Base-by-base conservation (phyloP, 2,329 filamentous ascomycete genomes). In the Verticillium longisporum region DNA sequence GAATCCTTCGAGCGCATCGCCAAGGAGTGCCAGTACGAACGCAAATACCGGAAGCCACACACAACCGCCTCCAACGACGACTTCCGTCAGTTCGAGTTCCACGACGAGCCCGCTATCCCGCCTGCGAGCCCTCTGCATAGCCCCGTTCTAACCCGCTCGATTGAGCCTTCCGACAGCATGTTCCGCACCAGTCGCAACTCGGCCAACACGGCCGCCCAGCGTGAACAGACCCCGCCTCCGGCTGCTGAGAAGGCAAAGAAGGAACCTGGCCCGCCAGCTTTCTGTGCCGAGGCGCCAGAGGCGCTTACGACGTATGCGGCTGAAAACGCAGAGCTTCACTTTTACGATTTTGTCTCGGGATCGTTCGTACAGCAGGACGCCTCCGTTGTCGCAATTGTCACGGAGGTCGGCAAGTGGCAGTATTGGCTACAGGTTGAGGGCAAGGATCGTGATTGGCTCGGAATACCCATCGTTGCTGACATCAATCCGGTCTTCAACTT, bases 401-500 rank as follows among this genome's bases (percentile, higher is more conserved):
- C 88, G 0, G 94, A 98, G 71, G 83, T 92, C 59, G 94, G 93
- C 7, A 85, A 88, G 61, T 99, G 95, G 95, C 85, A 95, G 66
- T 99, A 98, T 76, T 98, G 92, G 92, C 80, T 99, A 36, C 91
- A 97, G 70, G 88, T 98, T 60, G 84, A 85, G 53, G 88, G 89
- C 64, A 81, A 85, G 45, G 86, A 91, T 37, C 88, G 87, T 69
- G 87, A 93, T 60, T 97, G 92, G 91, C 80, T 99, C 2, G 92
- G 92, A 26, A 91, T 96, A 66, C 84, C 89, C 2, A 86, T 99
- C 33, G 81, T 92, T 34, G 89, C 91, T 6, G 95, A 99, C 68
- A 92, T 98, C 74, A 98, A 98, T 69, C 95, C 64, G 0, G 93
- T 99, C 21, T 99, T 98, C 80, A 98, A 98, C 77, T 98, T 97